Base-by-base conservation (phyloP, 139 green algal genomes). In the Astrephomene gubernaculifera region DNA sequence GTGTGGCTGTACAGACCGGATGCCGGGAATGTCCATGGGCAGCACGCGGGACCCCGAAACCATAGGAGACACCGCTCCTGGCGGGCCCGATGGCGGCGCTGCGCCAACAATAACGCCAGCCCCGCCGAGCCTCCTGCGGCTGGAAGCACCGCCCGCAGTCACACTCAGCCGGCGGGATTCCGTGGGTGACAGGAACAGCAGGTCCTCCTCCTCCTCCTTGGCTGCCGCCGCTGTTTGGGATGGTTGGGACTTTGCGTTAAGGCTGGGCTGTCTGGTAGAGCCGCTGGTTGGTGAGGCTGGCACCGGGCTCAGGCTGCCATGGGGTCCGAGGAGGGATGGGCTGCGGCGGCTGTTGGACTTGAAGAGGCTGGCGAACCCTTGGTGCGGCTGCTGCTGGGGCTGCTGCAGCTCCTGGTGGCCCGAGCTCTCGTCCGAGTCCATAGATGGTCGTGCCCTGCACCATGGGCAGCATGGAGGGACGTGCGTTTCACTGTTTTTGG, bases 151-250 rank as follows among this genome's bases (percentile, higher is more conserved):
- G 60, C 76, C 76, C 1, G 76, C 76, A 1, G 76, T 83, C 17
- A 83, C 60, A 60, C 39, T 64, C 39, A 83, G 76, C n/a, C 76
- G 60, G 4, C 76, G 76, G 12, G 76, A 83, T n/a, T 83, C 76
- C 57, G 65, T 36, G 3, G 76, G 39, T 7, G 76, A 60, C 3
- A 83, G 29, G 60, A 72, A 63, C 10, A 83, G 57, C 38, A 83
- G 9, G 29, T 83, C 76, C 0, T 83, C 76, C 36, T 71, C 36
- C 19, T 43, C 27, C 12, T 49, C 71, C 19, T 65, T 64, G 17
- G 4, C 38, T 36, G 4, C 17, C 6, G 7, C 31, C 63, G 27
- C 27, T 27, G 2, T 29, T 7, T 67, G 10, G 60, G 21, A 25
- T 9, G 33, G 33, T 31, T 67, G 49, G 12, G 49, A 57, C 49